Conservation (phyloP, 2,329 filamentous ascomycete species). For the Cytospora leucostoma region DNA sequence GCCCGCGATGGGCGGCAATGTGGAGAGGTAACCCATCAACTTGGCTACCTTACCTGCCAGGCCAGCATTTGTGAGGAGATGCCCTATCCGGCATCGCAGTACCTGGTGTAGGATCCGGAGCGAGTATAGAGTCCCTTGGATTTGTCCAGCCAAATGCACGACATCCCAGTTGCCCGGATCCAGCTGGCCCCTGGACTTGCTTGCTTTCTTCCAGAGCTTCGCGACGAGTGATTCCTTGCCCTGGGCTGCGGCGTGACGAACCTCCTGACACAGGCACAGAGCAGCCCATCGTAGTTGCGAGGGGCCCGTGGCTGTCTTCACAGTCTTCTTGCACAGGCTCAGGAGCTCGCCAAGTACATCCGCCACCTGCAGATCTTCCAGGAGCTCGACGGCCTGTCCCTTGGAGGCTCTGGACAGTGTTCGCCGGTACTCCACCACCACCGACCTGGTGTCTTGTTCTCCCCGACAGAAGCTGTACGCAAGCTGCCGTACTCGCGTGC, state of each 20-base stretch:
- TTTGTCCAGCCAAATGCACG: slow-evolving; percentile 62
- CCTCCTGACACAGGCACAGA: slow-evolving; percentile 42
- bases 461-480: slow-evolving; percentile 39
- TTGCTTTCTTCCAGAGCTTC: slow-evolving; percentile 35
- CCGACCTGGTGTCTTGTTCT: not conserved
- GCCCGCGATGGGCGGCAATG: slow-evolving; percentile 18
- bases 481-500: slow-evolving; percentile 38
- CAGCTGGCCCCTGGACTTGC: slow-evolving; percentile 34
- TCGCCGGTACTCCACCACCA: slow-evolving; percentile 43
- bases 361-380: slow-evolving; percentile 28
- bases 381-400: slow-evolving; percentile 38
- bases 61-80: not conserved
- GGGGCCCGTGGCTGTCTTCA: not conserved
- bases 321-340: not conserved
- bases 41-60: slow-evolving; percentile 1
- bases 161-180: slow-evolving; percentile 53
- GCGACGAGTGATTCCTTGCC: slow-evolving; percentile 37
- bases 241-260: slow-evolving; percentile 37
- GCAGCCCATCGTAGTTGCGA: slow-evolving; percentile 37
- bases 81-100: slow-evolving; percentile 32
- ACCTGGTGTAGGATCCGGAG: slow-evolving; percentile 58
- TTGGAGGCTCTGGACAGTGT: slow-evolving; percentile 35
- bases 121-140: slow-evolving; percentile 63
- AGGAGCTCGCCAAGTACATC: slow-evolving; percentile 33
- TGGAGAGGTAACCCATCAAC: slow-evolving; percentile 14